Evolutionary conservation across 148 eudicot species (phyloP).

Genomic region (Camellia sinensis): DNA sequence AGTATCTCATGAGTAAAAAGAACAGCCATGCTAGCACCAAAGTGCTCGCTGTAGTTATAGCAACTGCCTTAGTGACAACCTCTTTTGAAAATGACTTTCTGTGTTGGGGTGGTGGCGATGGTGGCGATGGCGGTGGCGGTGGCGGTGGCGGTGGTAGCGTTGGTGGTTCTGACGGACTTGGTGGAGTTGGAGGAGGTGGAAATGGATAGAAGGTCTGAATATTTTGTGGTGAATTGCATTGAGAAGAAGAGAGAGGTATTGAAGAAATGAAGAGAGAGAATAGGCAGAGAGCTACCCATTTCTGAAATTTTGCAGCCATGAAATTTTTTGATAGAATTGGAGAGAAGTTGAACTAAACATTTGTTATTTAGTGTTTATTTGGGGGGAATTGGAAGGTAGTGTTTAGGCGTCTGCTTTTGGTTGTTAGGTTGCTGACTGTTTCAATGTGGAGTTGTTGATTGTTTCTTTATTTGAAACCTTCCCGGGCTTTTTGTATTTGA

Average conservation of each 20-base stretch:
- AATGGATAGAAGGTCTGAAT: slow-evolving; percentile 52
- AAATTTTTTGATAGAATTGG: neutral
- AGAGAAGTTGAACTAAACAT: neutral
- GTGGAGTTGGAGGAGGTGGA: slow-evolving; percentile 20
- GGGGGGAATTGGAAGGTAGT: slow-evolving; percentile 4
- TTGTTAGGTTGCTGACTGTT: slow-evolving; percentile 25
- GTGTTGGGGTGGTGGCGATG: slow-evolving; percentile 18
- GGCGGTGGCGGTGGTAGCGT: slow-evolving; percentile 8
- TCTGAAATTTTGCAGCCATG: slow-evolving; percentile 25
- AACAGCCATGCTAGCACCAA: slow-evolving; percentile 46
- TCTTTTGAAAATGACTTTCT: slow-evolving; percentile 29
- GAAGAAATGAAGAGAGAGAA: slow-evolving; percentile 28
- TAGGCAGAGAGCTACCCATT: slow-evolving; percentile 14
- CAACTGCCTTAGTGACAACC: slow-evolving; percentile 55
- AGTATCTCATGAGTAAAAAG: slow-evolving; percentile 32
- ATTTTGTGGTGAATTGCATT: slow-evolving; percentile 44
- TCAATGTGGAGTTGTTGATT: slow-evolving; percentile 29
- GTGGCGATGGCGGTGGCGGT: neutral
- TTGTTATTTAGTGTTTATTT: neutral
- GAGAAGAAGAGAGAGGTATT: slow-evolving; percentile 29
- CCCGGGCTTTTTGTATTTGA: neutral
- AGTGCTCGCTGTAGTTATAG: slow-evolving; percentile 59
- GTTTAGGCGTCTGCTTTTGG: slow-evolving; percentile 1
- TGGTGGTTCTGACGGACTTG: slow-evolving; percentile 31
- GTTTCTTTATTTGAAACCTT: slow-evolving; percentile 10